These are phyloP conservation scores for Plasmodium coatneyi DNA, from an alignment of 169 alveolate species.

Conservation along the genomic window DNA sequence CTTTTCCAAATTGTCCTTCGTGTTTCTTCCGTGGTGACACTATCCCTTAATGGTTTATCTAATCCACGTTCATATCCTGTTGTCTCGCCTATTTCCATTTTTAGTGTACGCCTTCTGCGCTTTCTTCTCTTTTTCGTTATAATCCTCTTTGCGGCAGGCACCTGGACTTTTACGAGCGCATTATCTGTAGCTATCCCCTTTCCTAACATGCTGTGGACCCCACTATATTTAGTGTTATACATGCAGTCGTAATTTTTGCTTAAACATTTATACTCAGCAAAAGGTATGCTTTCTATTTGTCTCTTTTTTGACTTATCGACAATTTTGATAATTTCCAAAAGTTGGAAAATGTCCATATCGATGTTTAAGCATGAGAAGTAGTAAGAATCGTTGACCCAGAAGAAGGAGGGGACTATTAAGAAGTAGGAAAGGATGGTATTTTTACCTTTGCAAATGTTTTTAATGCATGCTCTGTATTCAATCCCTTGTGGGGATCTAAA, in stretches of 20 bases:
- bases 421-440: slow-evolving; percentile 26
- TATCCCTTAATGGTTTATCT: not conserved
- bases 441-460: slow-evolving; percentile 20
- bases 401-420: slow-evolving; percentile 36
- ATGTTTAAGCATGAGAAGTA: slow-evolving; percentile 41
- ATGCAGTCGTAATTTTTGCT: not conserved
- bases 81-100: not conserved
- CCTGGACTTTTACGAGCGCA: not conserved
- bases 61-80: not conserved
- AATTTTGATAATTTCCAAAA: slow-evolving; percentile 32
- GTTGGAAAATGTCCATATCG: slow-evolving; percentile 46
- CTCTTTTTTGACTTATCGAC: slow-evolving; percentile 29
- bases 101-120: not conserved
- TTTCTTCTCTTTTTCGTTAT: not conserved
- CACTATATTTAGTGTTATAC: not conserved
- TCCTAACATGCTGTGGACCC: not conserved
- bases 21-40: not conserved
- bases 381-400: slow-evolving; percentile 42
- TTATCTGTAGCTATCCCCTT: not conserved
- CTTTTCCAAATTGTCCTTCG: not conserved
- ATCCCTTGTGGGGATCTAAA: slow-evolving; percentile 32
- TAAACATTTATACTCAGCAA: slow-evolving; percentile 1
- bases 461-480: slow-evolving; percentile 23
- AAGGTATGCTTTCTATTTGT: slow-evolving; percentile 25
- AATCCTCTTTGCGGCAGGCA: not conserved